Evolutionary conservation across 2,329 filamentous ascomycete genomes (phyloP).

Genomic region (Pyrenochaeta sp.): DNA sequence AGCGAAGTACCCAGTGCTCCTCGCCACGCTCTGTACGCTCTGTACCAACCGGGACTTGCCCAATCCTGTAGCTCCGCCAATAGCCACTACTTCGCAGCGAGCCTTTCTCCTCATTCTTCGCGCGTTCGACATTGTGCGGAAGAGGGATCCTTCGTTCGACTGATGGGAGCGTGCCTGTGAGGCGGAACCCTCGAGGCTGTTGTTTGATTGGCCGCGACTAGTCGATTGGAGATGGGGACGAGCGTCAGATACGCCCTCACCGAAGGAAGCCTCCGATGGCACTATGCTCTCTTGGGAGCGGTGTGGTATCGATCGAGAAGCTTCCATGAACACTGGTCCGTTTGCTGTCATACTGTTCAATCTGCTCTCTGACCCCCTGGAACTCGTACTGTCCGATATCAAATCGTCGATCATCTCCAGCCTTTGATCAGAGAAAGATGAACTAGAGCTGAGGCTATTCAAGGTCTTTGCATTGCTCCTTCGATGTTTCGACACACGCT

Average conservation of each 20-base stretch:
- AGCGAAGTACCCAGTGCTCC: conserved; percentile 67
- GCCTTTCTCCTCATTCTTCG: conserved; percentile 57
- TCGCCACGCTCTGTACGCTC: conserved; percentile 62
- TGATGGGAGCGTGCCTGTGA: conserved; percentile 34
- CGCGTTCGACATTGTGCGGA: conserved; percentile 40
- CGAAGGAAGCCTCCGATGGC: conserved; percentile 31
- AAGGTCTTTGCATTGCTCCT: conserved; percentile 50
- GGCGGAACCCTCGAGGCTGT: conserved; percentile 39
- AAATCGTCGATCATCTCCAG: conserved; percentile 59
- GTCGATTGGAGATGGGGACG: conserved; percentile 28
- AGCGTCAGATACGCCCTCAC: conserved; percentile 29
- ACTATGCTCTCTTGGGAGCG: conserved; percentile 38
- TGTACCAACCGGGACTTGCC: conserved; percentile 69
- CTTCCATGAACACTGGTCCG: conserved; percentile 34
- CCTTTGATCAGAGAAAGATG: conserved; percentile 60
- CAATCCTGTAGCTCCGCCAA: conserved; percentile 64
- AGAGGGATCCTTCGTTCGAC: conserved; percentile 33
- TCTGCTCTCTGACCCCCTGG: conserved; percentile 60
- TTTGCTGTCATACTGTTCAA: conserved; percentile 43
- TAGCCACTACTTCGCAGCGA: conserved; percentile 67
- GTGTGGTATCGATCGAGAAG: conserved; percentile 32
- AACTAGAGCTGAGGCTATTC: conserved; percentile 61
- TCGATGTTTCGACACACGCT: conserved; percentile 75
- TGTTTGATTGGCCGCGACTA: conserved; percentile 35
- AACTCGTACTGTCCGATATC: conserved; percentile 59